Conservation (phyloP, 495 filamentous ascomycete genomes). For the Neurospora sp. region DNA sequence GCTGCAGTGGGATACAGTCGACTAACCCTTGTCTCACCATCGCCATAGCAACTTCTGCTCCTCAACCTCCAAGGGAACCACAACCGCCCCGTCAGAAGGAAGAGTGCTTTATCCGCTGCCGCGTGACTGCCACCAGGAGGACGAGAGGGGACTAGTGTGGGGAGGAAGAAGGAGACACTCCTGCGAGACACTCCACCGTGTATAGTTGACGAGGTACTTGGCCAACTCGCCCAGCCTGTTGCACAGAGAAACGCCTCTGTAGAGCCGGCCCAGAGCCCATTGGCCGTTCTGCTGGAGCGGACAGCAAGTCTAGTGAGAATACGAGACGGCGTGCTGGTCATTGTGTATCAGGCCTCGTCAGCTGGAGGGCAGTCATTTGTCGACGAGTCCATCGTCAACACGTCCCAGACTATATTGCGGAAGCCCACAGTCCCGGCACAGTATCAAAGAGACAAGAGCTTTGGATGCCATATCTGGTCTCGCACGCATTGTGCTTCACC, state of each 20-base stretch:
- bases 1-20: slow-evolving; percentile 25
- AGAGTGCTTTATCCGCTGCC: slow-evolving; percentile 37
- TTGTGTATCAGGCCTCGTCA: slow-evolving; percentile 27
- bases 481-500: slow-evolving; percentile 2
- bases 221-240: slow-evolving; percentile 28
- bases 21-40: slow-evolving; percentile 19
- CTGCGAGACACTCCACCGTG: slow-evolving; percentile 23
- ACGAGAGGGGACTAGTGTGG: neutral
- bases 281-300: slow-evolving; percentile 19
- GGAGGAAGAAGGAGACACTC: slow-evolving; percentile 8
- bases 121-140: slow-evolving; percentile 23
- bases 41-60: slow-evolving; percentile 2
- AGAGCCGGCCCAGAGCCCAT: slow-evolving; percentile 35
- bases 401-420: slow-evolving; percentile 15
- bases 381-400: slow-evolving; percentile 14
- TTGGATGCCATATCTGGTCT: slow-evolving; percentile 14
- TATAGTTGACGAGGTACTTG: slow-evolving; percentile 16
- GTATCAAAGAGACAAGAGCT: slow-evolving; percentile 1
- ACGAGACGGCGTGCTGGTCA: slow-evolving; percentile 22
- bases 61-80: neutral
- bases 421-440: slow-evolving; percentile 16
- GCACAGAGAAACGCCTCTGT: slow-evolving; percentile 34
- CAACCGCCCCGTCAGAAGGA: neutral
- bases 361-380: slow-evolving; percentile 12
- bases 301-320: slow-evolving; percentile 15